Evolutionary conservation across 2,329 filamentous ascomycete genomes (phyloP).

Genomic region (Penicillium psychrosexuale): DNA sequence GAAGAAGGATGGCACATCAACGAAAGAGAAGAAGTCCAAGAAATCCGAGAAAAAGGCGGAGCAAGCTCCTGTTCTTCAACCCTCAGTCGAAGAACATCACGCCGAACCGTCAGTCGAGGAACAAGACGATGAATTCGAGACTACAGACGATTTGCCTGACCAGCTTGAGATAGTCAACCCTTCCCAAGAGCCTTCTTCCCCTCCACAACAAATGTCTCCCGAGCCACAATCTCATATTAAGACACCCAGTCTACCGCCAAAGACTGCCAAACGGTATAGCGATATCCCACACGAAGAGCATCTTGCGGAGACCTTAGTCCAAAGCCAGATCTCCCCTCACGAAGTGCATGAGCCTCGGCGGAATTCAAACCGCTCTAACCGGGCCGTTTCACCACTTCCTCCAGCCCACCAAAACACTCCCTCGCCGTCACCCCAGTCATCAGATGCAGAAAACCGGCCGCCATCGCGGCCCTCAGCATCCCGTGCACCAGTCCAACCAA

Average conservation of each 20-base stretch:
- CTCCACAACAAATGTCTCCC: slow-evolving; percentile 10
- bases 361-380: slow-evolving; percentile 8
- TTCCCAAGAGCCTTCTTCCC: slow-evolving; percentile 14
- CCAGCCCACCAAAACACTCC: slow-evolving; percentile 49
- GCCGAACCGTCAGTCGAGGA: slow-evolving; percentile 8
- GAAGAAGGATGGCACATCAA: slow-evolving; percentile 25
- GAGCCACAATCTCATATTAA: slow-evolving; percentile 19
- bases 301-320: slow-evolving; percentile 30
- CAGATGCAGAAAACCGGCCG: slow-evolving; percentile 75
- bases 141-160: slow-evolving; percentile 19
- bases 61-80: slow-evolving; percentile 11
- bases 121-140: slow-evolving; percentile 16
- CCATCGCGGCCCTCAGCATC: slow-evolving; percentile 60
- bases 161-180: slow-evolving; percentile 22
- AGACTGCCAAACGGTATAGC: slow-evolving; percentile 38
- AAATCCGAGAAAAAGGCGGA: slow-evolving; percentile 30
- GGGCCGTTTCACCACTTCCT: slow-evolving; percentile 28
- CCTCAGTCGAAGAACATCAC: slow-evolving; percentile 6
- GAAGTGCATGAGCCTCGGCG: slow-evolving; percentile 11
- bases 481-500: slow-evolving; percentile 34
- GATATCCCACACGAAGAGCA: slow-evolving; percentile 39
- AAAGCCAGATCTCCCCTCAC: slow-evolving; percentile 23
- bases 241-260: slow-evolving; percentile 32
- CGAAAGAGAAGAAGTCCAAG: slow-evolving; percentile 24
- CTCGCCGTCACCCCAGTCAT: slow-evolving; percentile 69